Base-by-base conservation (phyloP, 2,329 filamentous ascomycete species). In the Fusarium sp. region DNA sequence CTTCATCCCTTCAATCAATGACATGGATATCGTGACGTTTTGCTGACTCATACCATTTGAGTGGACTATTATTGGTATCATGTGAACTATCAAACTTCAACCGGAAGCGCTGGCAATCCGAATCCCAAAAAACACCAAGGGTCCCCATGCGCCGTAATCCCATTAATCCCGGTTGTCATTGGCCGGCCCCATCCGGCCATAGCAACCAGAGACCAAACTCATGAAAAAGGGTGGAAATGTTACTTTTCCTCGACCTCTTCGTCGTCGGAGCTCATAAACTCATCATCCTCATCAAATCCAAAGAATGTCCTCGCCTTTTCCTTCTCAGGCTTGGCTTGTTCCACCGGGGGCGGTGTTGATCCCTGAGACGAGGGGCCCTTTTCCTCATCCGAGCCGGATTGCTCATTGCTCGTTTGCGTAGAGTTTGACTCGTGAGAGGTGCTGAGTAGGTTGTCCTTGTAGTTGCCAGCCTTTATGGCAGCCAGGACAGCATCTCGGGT, bases 251-350 rank as follows among this genome's bases (percentile, higher is more conserved):
- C 82, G 7, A 85, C 84, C 14, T 89, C 88, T 37, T 92, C 91
- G n/a, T 92, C 89, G 61, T 89, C 89, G 11, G 89, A 91, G 76
- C 91, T 93, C 89, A 92, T 91, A 72, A 92, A 93, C 77, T 94
- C 92, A 56, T 95, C 93, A 64, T 94, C 92, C 37, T 95, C 93
- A 71, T 95, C 93, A 83, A 95, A 96, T 0, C 93, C 93, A 77
- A 92, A 93, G 79, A 95, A 94, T 0, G 87, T 85, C 78, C 77
- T 85, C 20, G 80, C 80, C 74, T 85, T 84, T 57, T 68, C 80
- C 67, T 84, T 87, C 71, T 78, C 80, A 13, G 84, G 78, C 37
- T 82, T 80, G 13, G 81, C 79, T 4, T 82, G 72, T 63, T 88
- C 85, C 48, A 87, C 85, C 4, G 85, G 84, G 32, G 84, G 84